Evolutionary conservation across 805 yeast species (phyloP), one percentile per base, ranked within the genome.

Genomic region (Candida verbasci): DNA sequence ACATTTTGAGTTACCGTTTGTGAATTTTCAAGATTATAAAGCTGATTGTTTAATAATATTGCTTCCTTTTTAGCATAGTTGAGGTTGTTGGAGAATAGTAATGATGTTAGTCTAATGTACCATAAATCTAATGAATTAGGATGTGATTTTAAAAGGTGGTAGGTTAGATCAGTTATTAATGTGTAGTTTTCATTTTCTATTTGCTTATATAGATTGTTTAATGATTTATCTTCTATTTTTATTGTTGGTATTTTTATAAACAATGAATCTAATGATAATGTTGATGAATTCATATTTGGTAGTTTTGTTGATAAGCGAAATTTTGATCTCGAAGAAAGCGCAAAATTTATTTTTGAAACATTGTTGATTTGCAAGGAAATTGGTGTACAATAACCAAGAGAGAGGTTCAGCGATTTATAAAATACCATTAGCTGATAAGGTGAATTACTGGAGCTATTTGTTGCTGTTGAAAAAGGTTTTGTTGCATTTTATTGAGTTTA

Each of bases 61-160:
- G 69, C 70, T 41, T 67, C 72, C 17, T 48, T 44, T 39, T 57
- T 60, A 4, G 72, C 72, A 6, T 37, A 33, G 3, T 42, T 39
- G 11, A 62, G 47, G 30, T 55, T 57, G 35, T 56, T 47, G 35
- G 49, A 52, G 47, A 65, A 65, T 3, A 65, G 35, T 9, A 50
- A 47, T 9, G 59, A 45, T 11, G 49, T 42, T 16, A 67, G 45
- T n/a, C 72, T 47, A 6, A 61, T 52, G 31, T 62, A 64, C 71
- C 71, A 67, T 16, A 64, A 24, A 27, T 42, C 45, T 12, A 40
- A 21, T 23, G 17, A 14, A 17, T 32, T 11, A 7, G 11, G 9
- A 17, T 35, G 23, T 3, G 27, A 15, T 24, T 43, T 40, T 12
- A 55, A 31, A 9, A 55, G 23, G 30, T 38, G 34, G 32, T 47